Evolutionary conservation across 2,329 filamentous ascomycete genomes (phyloP), one percentile per base, ranked within the genome.

Genomic region (Helminthosporium solani): DNA sequence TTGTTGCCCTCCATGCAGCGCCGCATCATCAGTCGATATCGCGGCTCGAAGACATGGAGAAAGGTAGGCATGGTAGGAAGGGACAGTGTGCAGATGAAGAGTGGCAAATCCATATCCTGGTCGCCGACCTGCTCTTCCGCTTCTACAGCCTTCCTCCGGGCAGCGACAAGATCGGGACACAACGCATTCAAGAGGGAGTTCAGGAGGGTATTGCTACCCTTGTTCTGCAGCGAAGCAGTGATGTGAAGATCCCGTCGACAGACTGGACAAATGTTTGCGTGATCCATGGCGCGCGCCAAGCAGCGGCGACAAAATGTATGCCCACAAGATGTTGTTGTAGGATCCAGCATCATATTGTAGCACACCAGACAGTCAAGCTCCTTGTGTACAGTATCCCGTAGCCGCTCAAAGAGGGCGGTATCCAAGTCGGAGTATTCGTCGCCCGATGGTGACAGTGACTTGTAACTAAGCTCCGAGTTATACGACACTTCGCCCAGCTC

Each of bases 331-430:
- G 89, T 95, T 0, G 90, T 96, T 41, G 91, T 75, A 0, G 91
- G 90, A 50, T 95, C 87, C 49, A 90, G 74, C 66, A 92, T 87
- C 18, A 95, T 70, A 33, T 84, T 81, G 67, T 92, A 95, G 70
- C 91, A 96, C 47, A 96, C 84, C 59, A 94, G 88, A 56, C 91
- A 96, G 61, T 96, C 90, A 61, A 95, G 75, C 64, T 95, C 90
- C 14, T 77, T 75, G 49, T 84, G 81, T 2, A 82, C 76, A 1
- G 76, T 73, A 20, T 86, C 79, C 57, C 83, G 82, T 12, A 94
- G 64, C 27, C 75, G 76, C 20, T 77, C 71, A 21, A 90, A 70
- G 7, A 85, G 60, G 7, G 61, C 67, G 3, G 62, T 54, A 49
- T 87, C 82, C 16, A 78, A 49, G 21, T 63, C 48, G 30, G 70